These are phyloP conservation scores for Exophiala phaeomuriformis DNA, from an alignment of 2,329 filamentous ascomycete species.

Conservation along the genomic window DNA sequence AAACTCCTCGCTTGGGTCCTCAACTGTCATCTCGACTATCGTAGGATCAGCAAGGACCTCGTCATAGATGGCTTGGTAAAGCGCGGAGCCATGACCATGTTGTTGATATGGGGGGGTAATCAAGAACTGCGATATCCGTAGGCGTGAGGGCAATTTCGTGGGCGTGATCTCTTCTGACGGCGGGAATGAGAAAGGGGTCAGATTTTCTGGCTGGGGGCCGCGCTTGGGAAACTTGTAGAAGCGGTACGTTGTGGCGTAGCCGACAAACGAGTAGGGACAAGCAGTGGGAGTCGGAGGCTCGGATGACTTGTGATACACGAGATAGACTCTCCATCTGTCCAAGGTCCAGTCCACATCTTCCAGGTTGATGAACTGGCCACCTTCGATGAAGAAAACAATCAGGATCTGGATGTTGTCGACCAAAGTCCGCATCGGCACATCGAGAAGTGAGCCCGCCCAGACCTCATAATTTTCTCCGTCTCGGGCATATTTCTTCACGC, in stretches of 20 bases:
- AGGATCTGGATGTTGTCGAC: conserved; percentile 77
- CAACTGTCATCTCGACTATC: conserved; percentile 78
- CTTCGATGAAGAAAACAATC: conserved; percentile 84
- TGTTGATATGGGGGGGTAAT: conserved; percentile 82
- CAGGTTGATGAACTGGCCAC: conserved; percentile 67
- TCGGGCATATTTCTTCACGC: conserved; percentile 57
- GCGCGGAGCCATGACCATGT: conserved; percentile 66
- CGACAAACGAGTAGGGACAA: conserved; percentile 70
- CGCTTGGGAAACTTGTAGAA: conserved; percentile 56
- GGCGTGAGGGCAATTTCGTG: conserved; percentile 62
- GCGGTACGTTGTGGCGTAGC: conserved; percentile 84
- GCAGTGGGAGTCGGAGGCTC: conserved; percentile 39
- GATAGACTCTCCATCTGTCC: conserved; percentile 85
- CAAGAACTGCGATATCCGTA: conserved; percentile 87
- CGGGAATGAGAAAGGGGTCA: conserved; percentile 35
- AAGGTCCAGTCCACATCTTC: conserved; percentile 65
- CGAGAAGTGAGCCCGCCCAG: conserved; percentile 69
- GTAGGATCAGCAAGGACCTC: conserved; percentile 59
- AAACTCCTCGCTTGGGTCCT: conserved; percentile 75
- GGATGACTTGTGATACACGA: conserved; percentile 60
- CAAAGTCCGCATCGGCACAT: conserved; percentile 62
- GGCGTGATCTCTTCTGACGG: conserved; percentile 41
- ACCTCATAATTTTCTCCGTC: conserved; percentile 67
- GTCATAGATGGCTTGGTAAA: conserved; percentile 74
- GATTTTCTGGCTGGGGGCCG: conserved; percentile 31